phyloP scores from a whole-genome alignment of 208 protist species.

The Acanthamoeba triangularis region DNA sequence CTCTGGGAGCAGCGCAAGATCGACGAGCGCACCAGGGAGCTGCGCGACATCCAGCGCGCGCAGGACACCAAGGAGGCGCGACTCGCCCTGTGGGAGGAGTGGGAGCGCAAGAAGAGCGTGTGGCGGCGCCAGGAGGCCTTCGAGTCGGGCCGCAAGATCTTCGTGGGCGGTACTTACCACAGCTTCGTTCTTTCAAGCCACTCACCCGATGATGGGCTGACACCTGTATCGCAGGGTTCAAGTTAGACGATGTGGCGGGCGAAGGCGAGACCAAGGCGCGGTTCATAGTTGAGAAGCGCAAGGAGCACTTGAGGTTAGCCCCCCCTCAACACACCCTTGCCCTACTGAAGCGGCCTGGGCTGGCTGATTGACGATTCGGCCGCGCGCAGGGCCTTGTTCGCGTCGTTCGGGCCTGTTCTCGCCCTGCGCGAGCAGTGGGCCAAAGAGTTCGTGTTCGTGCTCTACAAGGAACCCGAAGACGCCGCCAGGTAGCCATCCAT shows the following conservation, averaged over 20 bases:
- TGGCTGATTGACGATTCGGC: background rate
- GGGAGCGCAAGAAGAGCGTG: background rate
- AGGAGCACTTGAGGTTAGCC: background rate
- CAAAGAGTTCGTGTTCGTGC: conserved; percentile 21
- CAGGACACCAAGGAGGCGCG: conserved; percentile 3
- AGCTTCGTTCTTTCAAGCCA: background rate
- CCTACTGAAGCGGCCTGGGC: too few relatives aligned
- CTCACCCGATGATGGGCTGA: background rate
- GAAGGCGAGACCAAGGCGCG: background rate
- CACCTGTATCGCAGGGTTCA: background rate
- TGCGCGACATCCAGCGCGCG: background rate
- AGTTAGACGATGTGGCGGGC: background rate
- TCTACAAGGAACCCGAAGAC: conserved; percentile 8
- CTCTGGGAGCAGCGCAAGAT: background rate
- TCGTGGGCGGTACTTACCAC: background rate
- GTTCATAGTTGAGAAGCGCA: background rate
- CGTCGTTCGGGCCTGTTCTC: background rate
- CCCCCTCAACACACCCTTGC: too few relatives aligned
- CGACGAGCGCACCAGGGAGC: background rate
- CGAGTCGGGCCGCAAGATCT: background rate
- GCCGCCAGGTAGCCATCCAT: background rate
- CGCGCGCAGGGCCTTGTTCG: background rate
- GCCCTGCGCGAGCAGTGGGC: conserved; percentile 9
- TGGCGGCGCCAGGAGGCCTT: conserved; percentile 21
- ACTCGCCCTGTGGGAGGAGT: conserved; percentile 13